Conservation (phyloP, 257 asterid species). For the Capsicum baccatum region DNA sequence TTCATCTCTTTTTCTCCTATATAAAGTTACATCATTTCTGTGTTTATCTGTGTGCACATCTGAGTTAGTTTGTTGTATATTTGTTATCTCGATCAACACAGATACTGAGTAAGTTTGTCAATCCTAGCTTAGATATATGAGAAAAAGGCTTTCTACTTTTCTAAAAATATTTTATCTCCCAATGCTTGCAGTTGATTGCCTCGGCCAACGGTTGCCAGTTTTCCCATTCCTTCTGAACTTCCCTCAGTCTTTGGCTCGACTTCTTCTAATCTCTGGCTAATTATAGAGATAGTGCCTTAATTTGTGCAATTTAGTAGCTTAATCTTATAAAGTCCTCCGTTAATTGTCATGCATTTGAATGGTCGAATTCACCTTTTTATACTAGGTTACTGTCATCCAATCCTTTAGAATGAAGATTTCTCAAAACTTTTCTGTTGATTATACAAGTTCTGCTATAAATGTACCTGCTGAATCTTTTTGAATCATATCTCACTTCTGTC, state of each 20-base stretch:
- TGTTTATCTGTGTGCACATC: background rate
- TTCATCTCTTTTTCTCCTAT: background rate
- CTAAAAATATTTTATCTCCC: background rate
- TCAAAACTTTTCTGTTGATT: conserved; percentile 5
- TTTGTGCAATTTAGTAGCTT: background rate
- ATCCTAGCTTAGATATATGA: background rate
- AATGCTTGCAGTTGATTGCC: background rate
- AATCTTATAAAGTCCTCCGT: background rate
- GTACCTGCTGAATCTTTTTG: background rate
- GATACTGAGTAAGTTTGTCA: background rate
- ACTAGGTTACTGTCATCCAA: background rate
- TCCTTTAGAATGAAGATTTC: background rate
- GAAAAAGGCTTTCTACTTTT: background rate
- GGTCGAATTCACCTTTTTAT: background rate
- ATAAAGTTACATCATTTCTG: background rate
- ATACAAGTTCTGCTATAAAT: background rate
- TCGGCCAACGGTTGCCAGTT: background rate
- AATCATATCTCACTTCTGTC: background rate
- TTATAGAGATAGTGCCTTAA: background rate
- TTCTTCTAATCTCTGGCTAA: background rate
- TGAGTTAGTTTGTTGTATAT: background rate
- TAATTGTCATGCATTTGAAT: background rate
- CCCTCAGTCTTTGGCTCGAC: background rate
- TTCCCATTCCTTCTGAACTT: background rate
- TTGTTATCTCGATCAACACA: background rate